Evolutionary conservation across 2,329 filamentous ascomycete genomes (phyloP).

Genomic region (Thermoascus crustaceus): DNA sequence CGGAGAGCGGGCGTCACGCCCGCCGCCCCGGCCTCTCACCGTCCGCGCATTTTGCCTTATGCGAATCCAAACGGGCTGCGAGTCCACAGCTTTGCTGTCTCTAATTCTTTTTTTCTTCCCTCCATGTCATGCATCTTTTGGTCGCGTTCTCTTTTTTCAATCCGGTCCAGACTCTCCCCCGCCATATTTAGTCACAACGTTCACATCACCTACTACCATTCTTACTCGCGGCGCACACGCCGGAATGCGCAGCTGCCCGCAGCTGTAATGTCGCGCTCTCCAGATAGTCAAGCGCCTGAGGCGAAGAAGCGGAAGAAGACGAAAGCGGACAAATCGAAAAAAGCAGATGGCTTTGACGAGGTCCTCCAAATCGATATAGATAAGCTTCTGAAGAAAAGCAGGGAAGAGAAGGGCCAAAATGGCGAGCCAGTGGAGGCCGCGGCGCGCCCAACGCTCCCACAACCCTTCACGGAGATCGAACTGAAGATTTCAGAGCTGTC

Average conservation of each 20-base stretch:
- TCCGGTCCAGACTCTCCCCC: not conserved
- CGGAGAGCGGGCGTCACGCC: constrained; percentile 7
- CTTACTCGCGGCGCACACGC: constrained; percentile 5
- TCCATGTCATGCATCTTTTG: constrained; percentile 1
- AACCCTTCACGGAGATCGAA: constrained; percentile 66
- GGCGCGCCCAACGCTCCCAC: constrained; percentile 43
- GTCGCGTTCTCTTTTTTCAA: not conserved
- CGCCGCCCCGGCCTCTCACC: not conserved
- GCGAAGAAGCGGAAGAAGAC: constrained; percentile 36
- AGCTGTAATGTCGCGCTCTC: constrained; percentile 19
- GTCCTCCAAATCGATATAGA: constrained; percentile 58
- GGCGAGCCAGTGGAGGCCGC: constrained; percentile 18
- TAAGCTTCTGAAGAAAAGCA: constrained; percentile 26
- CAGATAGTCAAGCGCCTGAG: constrained; percentile 16
- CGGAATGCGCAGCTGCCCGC: constrained; percentile 16
- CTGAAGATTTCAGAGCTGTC: constrained; percentile 75
- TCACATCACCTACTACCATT: not conserved
- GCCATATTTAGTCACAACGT: not conserved
- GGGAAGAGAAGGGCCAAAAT: constrained; percentile 17
- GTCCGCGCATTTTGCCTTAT: constrained; percentile 5
- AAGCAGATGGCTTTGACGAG: constrained; percentile 57
- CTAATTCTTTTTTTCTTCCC: constrained; percentile 2
- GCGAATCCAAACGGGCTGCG: not conserved
- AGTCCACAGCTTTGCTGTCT: constrained; percentile 1
- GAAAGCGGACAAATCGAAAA: constrained; percentile 52